These are phyloP conservation scores for Nigrospora oryzae DNA, from an alignment of 2,329 filamentous ascomycete genomes.

Conservation along the genomic window DNA sequence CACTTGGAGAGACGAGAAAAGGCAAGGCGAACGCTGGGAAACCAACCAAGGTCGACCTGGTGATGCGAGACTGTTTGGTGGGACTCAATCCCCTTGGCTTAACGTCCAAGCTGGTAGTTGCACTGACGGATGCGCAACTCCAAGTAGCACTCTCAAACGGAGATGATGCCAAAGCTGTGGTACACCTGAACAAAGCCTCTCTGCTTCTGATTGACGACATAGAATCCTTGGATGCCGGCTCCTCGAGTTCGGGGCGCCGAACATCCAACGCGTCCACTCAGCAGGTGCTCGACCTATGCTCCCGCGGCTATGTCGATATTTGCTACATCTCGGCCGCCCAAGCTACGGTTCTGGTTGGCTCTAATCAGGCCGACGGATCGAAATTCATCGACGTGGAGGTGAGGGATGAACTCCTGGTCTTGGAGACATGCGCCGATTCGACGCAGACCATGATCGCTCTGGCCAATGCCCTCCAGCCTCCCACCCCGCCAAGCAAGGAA, in stretches of 20 bases:
- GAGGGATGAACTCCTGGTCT: conserved; percentile 74
- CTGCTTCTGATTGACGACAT: conserved; percentile 76
- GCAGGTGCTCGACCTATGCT: conserved; percentile 48
- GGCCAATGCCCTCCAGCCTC: conserved; percentile 72
- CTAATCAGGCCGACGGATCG: conserved; percentile 45
- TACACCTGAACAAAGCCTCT: conserved; percentile 72
- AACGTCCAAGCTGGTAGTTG: conserved; percentile 67
- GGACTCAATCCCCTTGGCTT: conserved; percentile 75
- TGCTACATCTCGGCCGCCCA: conserved; percentile 81
- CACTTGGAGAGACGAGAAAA: conserved; percentile 8
- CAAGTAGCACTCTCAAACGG: conserved; percentile 59
- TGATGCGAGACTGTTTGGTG: conserved; percentile 71
- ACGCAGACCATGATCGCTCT: conserved; percentile 83
- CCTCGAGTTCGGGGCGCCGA: conserved; percentile 21
- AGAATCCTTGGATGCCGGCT: conserved; percentile 29
- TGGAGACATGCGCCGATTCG: conserved; percentile 95
- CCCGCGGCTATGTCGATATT: conserved; percentile 74
- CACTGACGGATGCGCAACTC: conserved; percentile 70
- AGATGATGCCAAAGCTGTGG: conserved; percentile 51
- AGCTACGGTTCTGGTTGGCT: conserved; percentile 51
- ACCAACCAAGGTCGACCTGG: conserved; percentile 62
- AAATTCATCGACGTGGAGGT: conserved; percentile 73
- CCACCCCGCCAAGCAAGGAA: conserved; percentile 71
- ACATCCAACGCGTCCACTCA: conserved; percentile 31
- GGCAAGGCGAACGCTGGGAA: conserved; percentile 29